These are phyloP conservation scores for Pugionium cornutum DNA, from an alignment of 345 rosid genomes.

Conservation along the genomic window DNA sequence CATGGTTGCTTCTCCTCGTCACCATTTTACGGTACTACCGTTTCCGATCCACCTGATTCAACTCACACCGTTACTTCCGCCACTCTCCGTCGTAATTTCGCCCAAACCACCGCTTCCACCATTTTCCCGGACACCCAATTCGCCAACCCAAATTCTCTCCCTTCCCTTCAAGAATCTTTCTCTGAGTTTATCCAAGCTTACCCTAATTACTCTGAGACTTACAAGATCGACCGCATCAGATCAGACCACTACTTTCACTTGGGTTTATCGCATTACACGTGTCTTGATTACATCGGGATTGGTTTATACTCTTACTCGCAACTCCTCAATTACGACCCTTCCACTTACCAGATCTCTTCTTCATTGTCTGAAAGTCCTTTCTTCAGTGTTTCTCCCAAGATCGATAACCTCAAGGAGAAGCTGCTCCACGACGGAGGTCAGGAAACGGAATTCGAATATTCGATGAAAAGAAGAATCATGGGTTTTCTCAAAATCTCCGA, in stretches of 20 bases:
- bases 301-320: slow-evolving; percentile 87
- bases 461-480: slow-evolving; percentile 79
- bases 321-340: slow-evolving; percentile 49
- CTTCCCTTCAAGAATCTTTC: slow-evolving; percentile 63
- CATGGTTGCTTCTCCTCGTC: slow-evolving; percentile 66
- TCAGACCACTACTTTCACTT: slow-evolving; percentile 70
- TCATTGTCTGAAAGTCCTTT: slow-evolving; percentile 67
- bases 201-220: slow-evolving; percentile 58
- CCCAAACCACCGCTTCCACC: slow-evolving; percentile 55
- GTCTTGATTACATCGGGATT: slow-evolving; percentile 89
- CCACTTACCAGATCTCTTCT: slow-evolving; percentile 45
- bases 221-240: slow-evolving; percentile 63
- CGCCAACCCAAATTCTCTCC: slow-evolving; percentile 80
- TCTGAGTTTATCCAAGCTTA: slow-evolving; percentile 63
- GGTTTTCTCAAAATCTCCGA: slow-evolving; percentile 69
- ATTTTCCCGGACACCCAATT: slow-evolving; percentile 73
- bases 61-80: slow-evolving; percentile 54
- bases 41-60: slow-evolving; percentile 39
- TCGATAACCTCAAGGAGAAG: slow-evolving; percentile 76
- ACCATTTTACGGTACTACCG: slow-evolving; percentile 32
- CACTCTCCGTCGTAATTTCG: slow-evolving; percentile 63
- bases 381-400: slow-evolving; percentile 75
- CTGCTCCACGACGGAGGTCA: slow-evolving; percentile 77
- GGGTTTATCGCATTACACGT: slow-evolving; percentile 57
- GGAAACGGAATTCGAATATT: slow-evolving; percentile 63